A percentile compares a stretch with the other conserved stretches of the same genome.
phyloP scores from a whole-genome alignment of 2,329 filamentous ascomycete genomes.

The Fusarium abutilonis region DNA sequence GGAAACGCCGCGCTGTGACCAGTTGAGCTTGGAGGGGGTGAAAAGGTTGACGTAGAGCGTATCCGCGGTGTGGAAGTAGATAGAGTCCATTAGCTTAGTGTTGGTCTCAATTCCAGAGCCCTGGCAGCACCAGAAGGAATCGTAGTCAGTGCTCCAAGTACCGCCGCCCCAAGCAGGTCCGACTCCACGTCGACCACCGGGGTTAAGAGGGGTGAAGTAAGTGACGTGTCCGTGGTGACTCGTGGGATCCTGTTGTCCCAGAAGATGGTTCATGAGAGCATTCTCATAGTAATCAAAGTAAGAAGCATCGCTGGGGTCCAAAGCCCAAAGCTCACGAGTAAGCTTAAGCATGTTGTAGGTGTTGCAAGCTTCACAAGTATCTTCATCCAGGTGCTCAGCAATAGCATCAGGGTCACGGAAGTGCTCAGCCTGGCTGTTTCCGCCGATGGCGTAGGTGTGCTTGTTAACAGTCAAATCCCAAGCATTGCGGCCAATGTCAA shows the following conservation, averaged over 20 bases:
- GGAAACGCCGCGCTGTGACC: constrained; percentile 53
- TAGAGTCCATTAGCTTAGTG: constrained; percentile 63
- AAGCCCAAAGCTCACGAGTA: constrained; percentile 60
- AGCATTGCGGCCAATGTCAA: constrained; percentile 60
- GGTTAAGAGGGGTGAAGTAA: constrained; percentile 62
- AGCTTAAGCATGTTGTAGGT: constrained; percentile 68
- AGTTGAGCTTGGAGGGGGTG: constrained; percentile 57
- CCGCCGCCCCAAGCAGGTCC: constrained; percentile 64
- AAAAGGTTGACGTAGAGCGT: constrained; percentile 62
- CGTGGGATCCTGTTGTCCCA: constrained; percentile 59
- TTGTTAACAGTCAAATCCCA: constrained; percentile 58
- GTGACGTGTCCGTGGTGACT: constrained; percentile 60
- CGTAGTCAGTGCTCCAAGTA: constrained; percentile 64
- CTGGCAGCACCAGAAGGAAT: constrained; percentile 65
- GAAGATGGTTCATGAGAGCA: constrained; percentile 60
- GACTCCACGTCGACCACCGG: constrained; percentile 58
- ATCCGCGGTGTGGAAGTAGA: constrained; percentile 58
- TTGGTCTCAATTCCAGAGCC: constrained; percentile 63
- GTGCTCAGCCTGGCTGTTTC: constrained; percentile 64
- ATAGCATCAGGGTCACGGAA: constrained; percentile 60
- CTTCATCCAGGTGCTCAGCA: constrained; percentile 53
- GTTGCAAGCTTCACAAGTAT: constrained; percentile 64
- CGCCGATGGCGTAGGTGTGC: constrained; percentile 64
- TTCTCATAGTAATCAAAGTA: constrained; percentile 66
- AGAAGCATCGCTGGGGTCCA: constrained; percentile 50